phyloP scores from a whole-genome alignment of 805 yeast genomes.

The Saccharomyces mikatae region DNA sequence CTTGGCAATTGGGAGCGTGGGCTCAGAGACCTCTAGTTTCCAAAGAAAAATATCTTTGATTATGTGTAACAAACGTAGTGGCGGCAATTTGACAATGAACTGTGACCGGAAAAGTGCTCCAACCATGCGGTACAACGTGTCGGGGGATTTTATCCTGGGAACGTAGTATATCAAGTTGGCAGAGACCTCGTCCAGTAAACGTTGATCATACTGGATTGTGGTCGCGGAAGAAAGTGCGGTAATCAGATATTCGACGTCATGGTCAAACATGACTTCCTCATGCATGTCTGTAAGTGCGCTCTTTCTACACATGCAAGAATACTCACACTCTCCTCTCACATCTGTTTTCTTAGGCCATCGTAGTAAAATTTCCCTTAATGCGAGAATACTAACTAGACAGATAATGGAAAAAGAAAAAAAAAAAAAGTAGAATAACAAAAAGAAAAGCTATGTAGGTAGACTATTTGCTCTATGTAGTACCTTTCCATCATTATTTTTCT shows the following conservation, averaged over 20 bases:
- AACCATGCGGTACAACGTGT: conserved; percentile 10
- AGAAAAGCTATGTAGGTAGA: not conserved
- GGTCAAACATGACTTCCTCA: not conserved
- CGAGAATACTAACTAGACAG: not conserved
- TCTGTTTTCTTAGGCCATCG: not conserved
- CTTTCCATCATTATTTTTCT: not conserved
- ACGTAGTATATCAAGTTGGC: conserved; percentile 22
- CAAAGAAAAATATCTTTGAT: conserved; percentile 19
- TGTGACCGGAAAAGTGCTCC: conserved; percentile 11
- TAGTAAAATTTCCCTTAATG: not conserved
- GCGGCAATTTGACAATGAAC: conserved; percentile 5
- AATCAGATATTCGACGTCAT: not conserved
- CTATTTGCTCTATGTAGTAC: not conserved
- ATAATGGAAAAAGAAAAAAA: not conserved
- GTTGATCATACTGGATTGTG: not conserved
- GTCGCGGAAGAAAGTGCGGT: not conserved
- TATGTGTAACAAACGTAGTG: conserved; percentile 12
- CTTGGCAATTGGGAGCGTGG: conserved; percentile 13
- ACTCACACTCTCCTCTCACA: not conserved
- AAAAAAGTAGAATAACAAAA: not conserved
- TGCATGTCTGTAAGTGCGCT: not conserved
- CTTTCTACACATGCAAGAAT: not conserved
- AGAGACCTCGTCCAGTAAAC: not conserved
- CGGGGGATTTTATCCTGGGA: conserved; percentile 15
- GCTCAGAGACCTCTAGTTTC: conserved; percentile 29